Percentiles rank a stretch among this genome's conserved stretches.
Evolutionary conservation across 2,329 filamentous ascomycete genomes (phyloP).

Genomic region (Aspergillus proliferans): DNA sequence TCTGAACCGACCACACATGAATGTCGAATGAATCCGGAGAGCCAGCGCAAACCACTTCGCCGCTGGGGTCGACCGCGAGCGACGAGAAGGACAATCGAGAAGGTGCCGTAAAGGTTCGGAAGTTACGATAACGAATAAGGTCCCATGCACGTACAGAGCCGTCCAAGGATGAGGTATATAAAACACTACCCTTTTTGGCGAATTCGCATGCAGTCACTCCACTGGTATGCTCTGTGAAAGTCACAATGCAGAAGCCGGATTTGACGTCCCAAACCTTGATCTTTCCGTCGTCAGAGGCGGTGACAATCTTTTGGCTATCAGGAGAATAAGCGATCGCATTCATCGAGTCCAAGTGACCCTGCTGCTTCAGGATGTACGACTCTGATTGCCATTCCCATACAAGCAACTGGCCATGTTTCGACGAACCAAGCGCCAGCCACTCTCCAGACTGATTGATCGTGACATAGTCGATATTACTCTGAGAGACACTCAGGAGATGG

Average conservation of each 20-base stretch:
- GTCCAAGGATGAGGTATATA: slow-evolving; percentile 92
- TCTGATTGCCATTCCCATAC: slow-evolving; percentile 99
- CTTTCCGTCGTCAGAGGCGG: slow-evolving; percentile 91
- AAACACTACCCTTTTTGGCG: slow-evolving; percentile 86
- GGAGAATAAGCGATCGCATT: slow-evolving; percentile 90
- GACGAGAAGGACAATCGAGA: slow-evolving; percentile 87
- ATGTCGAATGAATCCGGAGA: slow-evolving; percentile 96
- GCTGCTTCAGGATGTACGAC: slow-evolving; percentile 96
- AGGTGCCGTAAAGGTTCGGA: slow-evolving; percentile 92
- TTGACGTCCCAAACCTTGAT: slow-evolving; percentile 98
- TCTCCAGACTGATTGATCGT: slow-evolving; percentile 91
- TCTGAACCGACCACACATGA: slow-evolving; percentile 98
- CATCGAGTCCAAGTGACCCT: slow-evolving; percentile 94
- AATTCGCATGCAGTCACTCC: slow-evolving; percentile 91
- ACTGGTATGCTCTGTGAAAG: slow-evolving; percentile 93
- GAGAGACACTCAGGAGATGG: slow-evolving; percentile 83
- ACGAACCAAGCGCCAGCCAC: slow-evolving; percentile 95
- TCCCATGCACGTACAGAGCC: slow-evolving; percentile 95
- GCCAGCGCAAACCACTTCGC: slow-evolving; percentile 91
- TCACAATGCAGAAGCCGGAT: slow-evolving; percentile 95
- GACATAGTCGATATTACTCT: slow-evolving; percentile 92
- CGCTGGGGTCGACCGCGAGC: slow-evolving; percentile 92
- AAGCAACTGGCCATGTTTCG: slow-evolving; percentile 87
- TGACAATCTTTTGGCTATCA: slow-evolving; percentile 87
- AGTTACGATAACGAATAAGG: slow-evolving; percentile 90